Evolutionary conservation across 805 yeast genomes (phyloP).

Genomic region (Cyberlindnera veronae): DNA sequence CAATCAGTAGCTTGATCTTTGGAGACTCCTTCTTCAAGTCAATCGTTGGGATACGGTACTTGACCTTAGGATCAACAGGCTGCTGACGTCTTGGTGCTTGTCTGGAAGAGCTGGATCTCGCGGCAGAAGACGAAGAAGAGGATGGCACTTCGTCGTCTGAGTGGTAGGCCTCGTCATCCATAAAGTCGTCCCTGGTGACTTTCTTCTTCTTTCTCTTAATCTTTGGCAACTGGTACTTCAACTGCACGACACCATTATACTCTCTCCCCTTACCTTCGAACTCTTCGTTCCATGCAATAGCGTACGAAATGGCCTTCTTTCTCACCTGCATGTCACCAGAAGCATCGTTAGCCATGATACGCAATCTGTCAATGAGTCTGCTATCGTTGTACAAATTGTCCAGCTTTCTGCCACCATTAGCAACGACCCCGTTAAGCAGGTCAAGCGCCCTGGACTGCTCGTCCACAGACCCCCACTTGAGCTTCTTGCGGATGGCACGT

Average conservation of each 20-base stretch:
- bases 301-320: slow-evolving; percentile 46
- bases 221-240: slow-evolving; percentile 45
- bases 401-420: slow-evolving; percentile 43
- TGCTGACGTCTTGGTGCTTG: neutral
- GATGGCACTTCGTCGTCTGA: slow-evolving; percentile 26
- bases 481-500: slow-evolving; percentile 79
- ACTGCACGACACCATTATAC: slow-evolving; percentile 43
- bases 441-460: slow-evolving; percentile 70
- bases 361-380: slow-evolving; percentile 61
- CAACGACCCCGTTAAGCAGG: slow-evolving; percentile 55
- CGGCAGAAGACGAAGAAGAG: slow-evolving; percentile 10
- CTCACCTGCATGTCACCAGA: slow-evolving; percentile 46
- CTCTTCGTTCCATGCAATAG: slow-evolving; percentile 65
- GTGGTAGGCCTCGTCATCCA: slow-evolving; percentile 51
- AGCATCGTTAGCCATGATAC: slow-evolving; percentile 40
- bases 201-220: slow-evolving; percentile 23
- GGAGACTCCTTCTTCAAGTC: slow-evolving; percentile 71
- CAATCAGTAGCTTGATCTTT: slow-evolving; percentile 60
- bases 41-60: slow-evolving; percentile 63
- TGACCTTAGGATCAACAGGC: slow-evolving; percentile 37
- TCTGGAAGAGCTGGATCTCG: slow-evolving; percentile 1
- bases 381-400: slow-evolving; percentile 58
- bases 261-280: slow-evolving; percentile 41
- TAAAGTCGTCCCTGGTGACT: slow-evolving; percentile 32
- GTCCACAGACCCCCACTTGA: slow-evolving; percentile 73